A percentile compares a stretch with the other conserved stretches of the same genome.
phyloP scores from a whole-genome alignment of 129 eudicot species.

The Saposhnikovia divaricata region DNA sequence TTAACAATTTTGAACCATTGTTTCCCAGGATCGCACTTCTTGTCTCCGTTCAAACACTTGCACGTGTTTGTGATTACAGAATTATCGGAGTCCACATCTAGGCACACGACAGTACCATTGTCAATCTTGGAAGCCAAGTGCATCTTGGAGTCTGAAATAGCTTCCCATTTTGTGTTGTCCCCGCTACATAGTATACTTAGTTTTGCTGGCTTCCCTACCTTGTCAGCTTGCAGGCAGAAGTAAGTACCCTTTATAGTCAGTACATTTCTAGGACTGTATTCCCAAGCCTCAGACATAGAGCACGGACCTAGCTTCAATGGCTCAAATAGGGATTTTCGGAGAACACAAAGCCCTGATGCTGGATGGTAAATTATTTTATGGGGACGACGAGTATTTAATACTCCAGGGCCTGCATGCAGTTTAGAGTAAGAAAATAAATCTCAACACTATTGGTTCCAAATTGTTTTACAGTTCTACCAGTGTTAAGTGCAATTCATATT shows the following conservation, averaged over 20 bases:
- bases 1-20: conserved; percentile 80
- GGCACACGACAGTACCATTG: conserved; percentile 40
- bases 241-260: conserved; percentile 41
- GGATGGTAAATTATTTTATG: conserved; percentile 67
- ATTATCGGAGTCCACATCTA: conserved; percentile 46
- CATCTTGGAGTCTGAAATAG: conserved; percentile 66
- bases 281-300: conserved; percentile 41
- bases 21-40: conserved; percentile 63
- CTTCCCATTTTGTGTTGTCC: conserved; percentile 44
- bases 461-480: neutral
- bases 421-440: neutral
- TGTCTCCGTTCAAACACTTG: conserved; percentile 51
- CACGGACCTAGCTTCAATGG: conserved; percentile 62
- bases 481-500: neutral
- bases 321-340: conserved; percentile 23
- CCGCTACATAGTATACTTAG: conserved; percentile 26
- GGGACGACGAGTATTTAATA: conserved; percentile 18
- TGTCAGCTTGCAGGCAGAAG: conserved; percentile 46
- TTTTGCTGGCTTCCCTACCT: conserved; percentile 27
- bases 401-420: conserved; percentile 59
- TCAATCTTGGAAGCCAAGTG: conserved; percentile 52
- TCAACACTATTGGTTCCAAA: too few species aligned
- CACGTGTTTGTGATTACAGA: conserved; percentile 45
- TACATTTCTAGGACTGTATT: conserved; percentile 41
- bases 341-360: conserved; percentile 54